Base-by-base conservation (phyloP, 2,329 filamentous ascomycete species). In the Fusarium sp. region DNA sequence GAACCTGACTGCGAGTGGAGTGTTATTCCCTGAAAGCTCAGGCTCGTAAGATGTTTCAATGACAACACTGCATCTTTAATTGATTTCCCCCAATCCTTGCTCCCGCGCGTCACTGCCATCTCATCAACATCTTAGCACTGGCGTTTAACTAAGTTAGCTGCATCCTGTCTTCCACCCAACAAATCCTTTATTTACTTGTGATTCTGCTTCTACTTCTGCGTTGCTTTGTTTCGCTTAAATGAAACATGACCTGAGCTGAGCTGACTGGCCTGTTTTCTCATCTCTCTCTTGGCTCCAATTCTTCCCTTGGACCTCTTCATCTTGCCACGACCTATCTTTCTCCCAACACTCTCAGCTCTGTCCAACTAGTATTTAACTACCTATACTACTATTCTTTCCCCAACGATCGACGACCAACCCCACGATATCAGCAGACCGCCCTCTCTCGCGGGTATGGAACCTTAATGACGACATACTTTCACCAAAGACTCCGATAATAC, bases 41-140 rank as follows among this genome's bases (percentile, higher is more conserved):
- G 66, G 66, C 53, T 51, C 49, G 49, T 63, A 66, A 57, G 54
- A 50, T 57, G 60, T 55, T 55, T 34, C 38, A 28, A 44, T 63
- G 50, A 63, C 50, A 63, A 55, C 59, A 44, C 49, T 53, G 55
- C 59, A 55, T 62, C 58, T 67, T 63, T 61, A 67, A 73, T 72
- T 71, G 71, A 69, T 66, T 42, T 53, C 53, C 62, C 58, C 63
- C 53, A 50, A 58, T 49, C n/a, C 58, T 66, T 59, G 61, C 70
- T 61, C 65, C 54, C 40, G 64, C 61, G 61, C 70, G 58, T 58
- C 65, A 62, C 69, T 66, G 60, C 34, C 62, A 69, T 69, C 68
- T 31, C 62, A 69, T 69, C 68, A 53, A 54, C 63, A 63, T 63
- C 70, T 56, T 56, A 71, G 61, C 22, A 59, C 38, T 48, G 40